Percentiles rank a stretch among this genome's conserved stretches.
phyloP scores from a whole-genome alignment of 1,284 basidiomycete genomes.

The Termitomyces sp. region DNA sequence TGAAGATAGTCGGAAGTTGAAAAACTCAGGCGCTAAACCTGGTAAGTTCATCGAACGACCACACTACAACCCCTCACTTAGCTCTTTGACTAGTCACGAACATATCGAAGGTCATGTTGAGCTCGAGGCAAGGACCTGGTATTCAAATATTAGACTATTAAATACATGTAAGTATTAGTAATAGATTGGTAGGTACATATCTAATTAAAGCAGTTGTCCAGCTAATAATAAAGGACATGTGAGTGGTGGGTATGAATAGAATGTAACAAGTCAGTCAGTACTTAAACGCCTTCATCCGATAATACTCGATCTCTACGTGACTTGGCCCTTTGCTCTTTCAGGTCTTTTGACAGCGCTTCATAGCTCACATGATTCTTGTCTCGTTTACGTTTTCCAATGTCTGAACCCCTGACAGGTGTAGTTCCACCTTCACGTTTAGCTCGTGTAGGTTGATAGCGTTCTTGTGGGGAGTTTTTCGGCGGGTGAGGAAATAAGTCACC shows the following conservation, averaged over 20 bases:
- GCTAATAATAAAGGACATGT: slow-evolving; percentile 2
- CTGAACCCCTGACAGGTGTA: slow-evolving; percentile 34
- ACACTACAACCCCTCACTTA: neutral
- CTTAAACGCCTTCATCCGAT: neutral
- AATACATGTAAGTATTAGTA: slow-evolving; percentile 20
- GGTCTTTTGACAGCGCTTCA: slow-evolving; percentile 33
- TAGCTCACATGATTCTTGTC: slow-evolving; percentile 34
- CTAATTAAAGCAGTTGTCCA: slow-evolving; percentile 5
- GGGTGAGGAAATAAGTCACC: slow-evolving; percentile 93
- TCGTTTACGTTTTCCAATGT: slow-evolving; percentile 49
- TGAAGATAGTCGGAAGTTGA: slow-evolving; percentile 29
- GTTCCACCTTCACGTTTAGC: slow-evolving; percentile 27
- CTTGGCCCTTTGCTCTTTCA: slow-evolving; percentile 34
- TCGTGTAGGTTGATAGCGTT: slow-evolving; percentile 46
- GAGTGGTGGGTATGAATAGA: slow-evolving; percentile 1
- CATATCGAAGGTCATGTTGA: slow-evolving; percentile 74
- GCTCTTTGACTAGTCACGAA: slow-evolving; percentile 48
- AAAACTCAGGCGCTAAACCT: slow-evolving; percentile 33
- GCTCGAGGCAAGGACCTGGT: slow-evolving; percentile 82
- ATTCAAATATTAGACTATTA: slow-evolving; percentile 67
- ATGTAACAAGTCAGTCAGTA: neutral
- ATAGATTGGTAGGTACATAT: slow-evolving; percentile 14
- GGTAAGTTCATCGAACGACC: slow-evolving; percentile 22
- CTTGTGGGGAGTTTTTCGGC: slow-evolving; percentile 67
- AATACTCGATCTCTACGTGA: slow-evolving; percentile 22